Percentiles rank a stretch among this genome's conserved stretches.
Evolutionary conservation across 2,329 filamentous ascomycete genomes (phyloP).

Genomic region (Ophiocordyceps sinensis): DNA sequence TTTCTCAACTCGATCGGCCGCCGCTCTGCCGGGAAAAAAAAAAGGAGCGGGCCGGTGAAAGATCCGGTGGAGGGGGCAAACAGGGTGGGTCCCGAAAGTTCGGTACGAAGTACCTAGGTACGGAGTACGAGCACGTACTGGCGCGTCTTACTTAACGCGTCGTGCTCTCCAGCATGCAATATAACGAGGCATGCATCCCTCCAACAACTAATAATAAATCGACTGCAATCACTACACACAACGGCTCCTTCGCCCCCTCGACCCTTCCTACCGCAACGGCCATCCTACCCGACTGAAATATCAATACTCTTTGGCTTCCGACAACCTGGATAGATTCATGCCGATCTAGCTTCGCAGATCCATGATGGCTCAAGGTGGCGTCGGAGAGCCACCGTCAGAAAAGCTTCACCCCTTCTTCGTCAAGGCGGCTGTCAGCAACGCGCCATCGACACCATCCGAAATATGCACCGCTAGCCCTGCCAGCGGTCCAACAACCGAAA

Average conservation of each 20-base stretch:
- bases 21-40: conserved; percentile 15
- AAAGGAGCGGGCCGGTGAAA: conserved; percentile 15
- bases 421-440: conserved; percentile 8
- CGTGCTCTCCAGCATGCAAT: too few relatives aligned
- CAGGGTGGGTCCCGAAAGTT: too few relatives aligned
- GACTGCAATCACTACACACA: not conserved
- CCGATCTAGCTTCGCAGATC: not conserved
- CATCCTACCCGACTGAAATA: too few relatives aligned
- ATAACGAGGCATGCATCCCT: not conserved
- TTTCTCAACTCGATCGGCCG: not conserved
- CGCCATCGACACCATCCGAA: conserved; percentile 1
- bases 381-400: conserved; percentile 20
- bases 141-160: too few relatives aligned
- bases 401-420: conserved; percentile 44
- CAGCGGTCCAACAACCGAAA: not conserved
- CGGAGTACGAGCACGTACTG: too few relatives aligned
- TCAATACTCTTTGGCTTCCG: not conserved
- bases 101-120: too few relatives aligned
- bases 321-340: not conserved
- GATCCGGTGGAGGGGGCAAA: conserved; percentile 16
- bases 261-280: too few relatives aligned
- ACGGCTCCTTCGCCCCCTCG: too few relatives aligned
- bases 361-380: conserved; percentile 31
- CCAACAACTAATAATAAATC: not conserved
- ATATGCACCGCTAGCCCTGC: conserved; percentile 1